A percentile compares a stretch with the other conserved stretches of the same genome.
Conservation (phyloP, 495 filamentous ascomycete genomes). For the Parathielavia hyrcaniae region DNA sequence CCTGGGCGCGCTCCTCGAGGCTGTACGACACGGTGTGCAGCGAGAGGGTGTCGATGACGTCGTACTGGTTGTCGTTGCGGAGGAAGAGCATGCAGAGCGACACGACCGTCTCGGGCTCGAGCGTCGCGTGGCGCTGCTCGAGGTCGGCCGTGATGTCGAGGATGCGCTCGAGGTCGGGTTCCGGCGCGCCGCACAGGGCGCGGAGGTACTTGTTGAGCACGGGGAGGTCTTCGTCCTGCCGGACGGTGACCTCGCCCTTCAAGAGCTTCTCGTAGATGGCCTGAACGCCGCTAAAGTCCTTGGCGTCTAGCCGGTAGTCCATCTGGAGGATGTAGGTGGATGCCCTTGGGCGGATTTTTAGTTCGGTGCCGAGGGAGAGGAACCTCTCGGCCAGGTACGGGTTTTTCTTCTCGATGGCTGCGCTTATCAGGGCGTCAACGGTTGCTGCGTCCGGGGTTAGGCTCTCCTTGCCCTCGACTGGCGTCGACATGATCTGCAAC, state of each 20-base stretch:
- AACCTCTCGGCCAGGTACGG: conserved; percentile 69
- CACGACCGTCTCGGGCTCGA: conserved; percentile 67
- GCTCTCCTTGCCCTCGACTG: conserved; percentile 34
- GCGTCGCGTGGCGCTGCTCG: conserved; percentile 57
- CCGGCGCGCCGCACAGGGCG: conserved; percentile 54
- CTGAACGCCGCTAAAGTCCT: conserved; percentile 61
- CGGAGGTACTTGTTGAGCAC: conserved; percentile 71
- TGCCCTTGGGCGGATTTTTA: conserved; percentile 56
- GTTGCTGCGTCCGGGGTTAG: conserved; percentile 57
- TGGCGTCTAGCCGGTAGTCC: conserved; percentile 61
- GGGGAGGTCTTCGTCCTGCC: conserved; percentile 51
- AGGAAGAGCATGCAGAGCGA: conserved; percentile 66
- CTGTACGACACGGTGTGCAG: conserved; percentile 59
- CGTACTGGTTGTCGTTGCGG: conserved; percentile 61
- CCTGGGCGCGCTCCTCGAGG: conserved; percentile 53
- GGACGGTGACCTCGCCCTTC: conserved; percentile 39
- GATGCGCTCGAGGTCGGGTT: conserved; percentile 56
- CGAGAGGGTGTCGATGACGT: conserved; percentile 71
- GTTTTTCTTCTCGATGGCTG: conserved; percentile 63
- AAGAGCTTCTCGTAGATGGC: conserved; percentile 55
- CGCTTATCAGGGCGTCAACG: conserved; percentile 68
- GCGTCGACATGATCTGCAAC: conserved; percentile 51
- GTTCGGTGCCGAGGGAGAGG: conserved; percentile 53
- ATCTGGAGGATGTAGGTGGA: conserved; percentile 68
- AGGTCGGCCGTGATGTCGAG: conserved; percentile 69